Evolutionary conservation across 2,329 filamentous ascomycete species (phyloP).

Genomic region (Cytospora mali): DNA sequence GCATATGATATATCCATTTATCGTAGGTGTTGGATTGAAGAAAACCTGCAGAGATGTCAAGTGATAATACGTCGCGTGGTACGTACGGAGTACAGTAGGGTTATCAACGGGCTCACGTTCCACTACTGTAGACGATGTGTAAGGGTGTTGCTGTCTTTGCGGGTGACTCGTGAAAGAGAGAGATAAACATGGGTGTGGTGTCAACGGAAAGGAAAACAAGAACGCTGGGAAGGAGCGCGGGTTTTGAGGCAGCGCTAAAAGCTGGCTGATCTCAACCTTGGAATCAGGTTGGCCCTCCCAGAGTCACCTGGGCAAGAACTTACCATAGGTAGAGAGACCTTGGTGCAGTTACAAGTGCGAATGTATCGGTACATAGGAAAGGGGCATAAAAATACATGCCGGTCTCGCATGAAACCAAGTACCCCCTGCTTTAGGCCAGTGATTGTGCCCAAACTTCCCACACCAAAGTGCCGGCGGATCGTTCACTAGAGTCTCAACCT

Average conservation of each 20-base stretch:
- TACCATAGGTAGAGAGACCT: conserved; percentile 22
- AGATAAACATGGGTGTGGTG: conserved; percentile 1
- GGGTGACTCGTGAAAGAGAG: no score
- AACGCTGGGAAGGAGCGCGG: conserved; percentile 17
- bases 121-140: neutral
- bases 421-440: conserved; percentile 27
- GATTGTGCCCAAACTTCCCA: neutral
- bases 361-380: conserved; percentile 38
- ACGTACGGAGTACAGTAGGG: no score
- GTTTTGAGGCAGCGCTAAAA: conserved; percentile 29
- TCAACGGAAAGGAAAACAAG: conserved; percentile 15
- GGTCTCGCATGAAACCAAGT: conserved; percentile 35
- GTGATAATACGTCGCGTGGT: neutral
- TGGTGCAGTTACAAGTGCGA: conserved; percentile 31
- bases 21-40: neutral
- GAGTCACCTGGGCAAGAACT: conserved; percentile 17
- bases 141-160: neutral
- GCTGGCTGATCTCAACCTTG: conserved; percentile 24
- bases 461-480: neutral
- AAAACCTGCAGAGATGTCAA: neutral
- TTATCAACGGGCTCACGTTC: neutral
- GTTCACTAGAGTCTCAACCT: neutral
- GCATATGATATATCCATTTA: neutral
- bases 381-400: conserved; percentile 35
- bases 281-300: neutral